Evolutionary conservation across 2,329 filamentous ascomycete genomes (phyloP), one percentile per base, ranked within the genome.

Genomic region (Aspergillus quadrilineatus): DNA sequence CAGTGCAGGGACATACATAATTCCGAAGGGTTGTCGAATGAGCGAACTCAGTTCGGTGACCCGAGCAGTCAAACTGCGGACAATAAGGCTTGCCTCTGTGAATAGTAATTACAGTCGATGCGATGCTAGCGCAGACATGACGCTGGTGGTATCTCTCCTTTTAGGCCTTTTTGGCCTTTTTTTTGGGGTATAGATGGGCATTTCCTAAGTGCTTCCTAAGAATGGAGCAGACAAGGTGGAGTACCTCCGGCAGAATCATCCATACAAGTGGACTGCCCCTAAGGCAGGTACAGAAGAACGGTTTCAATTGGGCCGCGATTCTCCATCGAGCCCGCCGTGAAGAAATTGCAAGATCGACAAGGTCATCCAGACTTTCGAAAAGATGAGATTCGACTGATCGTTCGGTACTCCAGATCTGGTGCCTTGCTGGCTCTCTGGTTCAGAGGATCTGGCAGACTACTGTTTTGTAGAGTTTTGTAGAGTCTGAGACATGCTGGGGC

Each of bases 241-340:
- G 58, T 55, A 53, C 55, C 51, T 55, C 57, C 57, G 57, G 34
- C 34, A 57, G 32, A 51, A 52, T 56, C 34, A 54, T 50, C 49
- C 45, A 50, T 51, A 36, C 51, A 15, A 55, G 44, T 60, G 50
- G 48, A 48, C 51, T 53, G 57, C 51, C 57, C 57, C 61, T 62
- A 60, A 63, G 49, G 61, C 61, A 63, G 61, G 61, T 63, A 63
- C 61, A 50, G 55, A 49, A 50, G 41, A 59, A 57, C 51, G 45
- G 52, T 59, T 41, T 46, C 50, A 28, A 53, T 64, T 64, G 62
- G 62, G 62, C 59, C 58, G 58, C 60, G 53, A 15, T 52, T 55
- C 60, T 50, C 62, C 62, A 37, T 37, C 34, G 34, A 37, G 34
- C 34, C 34, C 34, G 61, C 62, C 10, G 37, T 50, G 58, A 59